Evolutionary conservation across 2,329 filamentous ascomycete species (phyloP).

Genomic region (Penicillium sp.): DNA sequence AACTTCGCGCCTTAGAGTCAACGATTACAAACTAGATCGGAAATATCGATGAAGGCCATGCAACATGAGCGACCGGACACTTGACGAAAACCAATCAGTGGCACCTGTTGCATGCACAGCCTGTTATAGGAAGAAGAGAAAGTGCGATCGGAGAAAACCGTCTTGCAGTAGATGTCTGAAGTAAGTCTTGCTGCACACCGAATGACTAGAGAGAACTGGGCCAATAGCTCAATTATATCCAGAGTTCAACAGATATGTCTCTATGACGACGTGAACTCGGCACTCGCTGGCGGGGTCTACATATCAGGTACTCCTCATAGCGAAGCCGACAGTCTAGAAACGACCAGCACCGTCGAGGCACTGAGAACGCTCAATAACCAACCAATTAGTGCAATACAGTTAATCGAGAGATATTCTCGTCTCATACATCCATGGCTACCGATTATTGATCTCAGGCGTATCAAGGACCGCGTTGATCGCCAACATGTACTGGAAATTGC

Average conservation of each 20-base stretch:
- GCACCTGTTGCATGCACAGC: conserved; percentile 1
- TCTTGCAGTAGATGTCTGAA: conserved; percentile 3
- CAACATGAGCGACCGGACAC: neutral
- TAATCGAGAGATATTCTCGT: neutral
- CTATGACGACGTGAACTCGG: neutral
- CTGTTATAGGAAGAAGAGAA: conserved; percentile 10
- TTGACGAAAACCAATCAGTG: neutral
- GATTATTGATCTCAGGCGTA: neutral
- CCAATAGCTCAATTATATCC: neutral
- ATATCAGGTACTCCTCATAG: neutral
- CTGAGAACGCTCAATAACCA: neutral
- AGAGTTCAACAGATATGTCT: conserved; percentile 1
- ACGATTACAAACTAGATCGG: neutral
- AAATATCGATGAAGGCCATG: neutral
- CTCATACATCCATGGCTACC: conserved; percentile 5
- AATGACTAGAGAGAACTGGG: neutral
- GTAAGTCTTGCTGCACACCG: neutral
- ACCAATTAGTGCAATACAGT: neutral
- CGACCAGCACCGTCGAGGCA: neutral
- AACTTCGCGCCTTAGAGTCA: neutral
- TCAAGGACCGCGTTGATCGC: neutral
- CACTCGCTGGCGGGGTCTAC: neutral
- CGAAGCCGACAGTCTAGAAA: neutral
- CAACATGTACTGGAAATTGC: neutral
- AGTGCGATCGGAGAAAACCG: conserved; percentile 8